Evolutionary conservation across 176 grass and related monocot genomes (phyloP).

Genomic region (Chrysopogon serrulatus): DNA sequence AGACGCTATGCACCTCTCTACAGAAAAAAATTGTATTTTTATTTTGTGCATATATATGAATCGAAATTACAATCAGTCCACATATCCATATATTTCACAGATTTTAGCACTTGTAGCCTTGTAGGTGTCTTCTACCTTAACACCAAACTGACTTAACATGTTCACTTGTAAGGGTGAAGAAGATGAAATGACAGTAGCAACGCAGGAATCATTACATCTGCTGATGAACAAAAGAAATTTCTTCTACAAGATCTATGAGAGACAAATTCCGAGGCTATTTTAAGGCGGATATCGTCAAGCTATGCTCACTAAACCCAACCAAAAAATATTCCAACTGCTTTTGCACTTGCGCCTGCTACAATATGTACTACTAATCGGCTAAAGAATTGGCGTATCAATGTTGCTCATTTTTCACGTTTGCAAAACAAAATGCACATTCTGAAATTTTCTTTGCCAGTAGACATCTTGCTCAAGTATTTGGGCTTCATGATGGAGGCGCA

Average conservation of each 20-base stretch:
- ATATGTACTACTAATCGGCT: not conserved
- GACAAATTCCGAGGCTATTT: not conserved
- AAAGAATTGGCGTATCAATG: not conserved
- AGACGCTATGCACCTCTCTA: too few relatives aligned
- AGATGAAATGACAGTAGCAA: too few relatives aligned
- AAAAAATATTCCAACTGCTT: not conserved
- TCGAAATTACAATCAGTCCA: too few relatives aligned
- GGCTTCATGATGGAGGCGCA: slow-evolving; percentile 14
- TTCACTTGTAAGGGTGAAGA: too few relatives aligned
- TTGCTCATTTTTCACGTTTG: too few relatives aligned
- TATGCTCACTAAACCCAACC: not conserved
- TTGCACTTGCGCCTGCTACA: not conserved
- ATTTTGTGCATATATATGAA: not conserved
- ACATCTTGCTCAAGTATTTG: not conserved
- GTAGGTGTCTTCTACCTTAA: too few relatives aligned
- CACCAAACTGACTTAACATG: too few relatives aligned
- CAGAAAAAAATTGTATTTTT: not conserved
- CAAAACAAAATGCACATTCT: too few relatives aligned
- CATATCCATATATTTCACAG: too few relatives aligned
- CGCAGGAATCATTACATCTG: not conserved
- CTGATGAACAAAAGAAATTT: not conserved
- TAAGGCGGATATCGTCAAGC: not conserved
- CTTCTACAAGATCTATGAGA: not conserved
- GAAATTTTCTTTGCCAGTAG: not conserved
- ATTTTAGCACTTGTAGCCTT: too few relatives aligned